Evolutionary conservation across 2,329 filamentous ascomycete species (phyloP), one percentile per base, ranked within the genome.

Genomic region (Phialophora verrucosa): DNA sequence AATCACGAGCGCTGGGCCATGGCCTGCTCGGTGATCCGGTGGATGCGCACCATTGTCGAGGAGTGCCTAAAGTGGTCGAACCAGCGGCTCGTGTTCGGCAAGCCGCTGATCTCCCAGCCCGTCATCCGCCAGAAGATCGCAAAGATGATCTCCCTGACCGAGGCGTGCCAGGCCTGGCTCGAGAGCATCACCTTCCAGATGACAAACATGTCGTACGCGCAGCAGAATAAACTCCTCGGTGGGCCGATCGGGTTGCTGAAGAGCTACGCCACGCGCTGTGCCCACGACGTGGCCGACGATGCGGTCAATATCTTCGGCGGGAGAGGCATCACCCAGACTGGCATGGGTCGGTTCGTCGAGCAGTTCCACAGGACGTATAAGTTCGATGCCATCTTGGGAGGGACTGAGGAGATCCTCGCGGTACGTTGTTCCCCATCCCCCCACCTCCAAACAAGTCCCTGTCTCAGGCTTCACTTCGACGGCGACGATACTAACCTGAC

Each of bases 1-100:
- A 93, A 93, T 79, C 90, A 93, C 76, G 90, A 93, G 76, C 85
- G 90, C 0, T 81, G 92, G 27, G 83, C 83, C n/a, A 91, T 93
- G 70, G 82, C 87, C 0, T 85, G 91, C 25, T 84, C 84, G 0
- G 84, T 85, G 0, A 90, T 88, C 2, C 82, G 90, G 2, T 83
- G 88, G 73, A 83, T 88, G 1, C 82, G 85, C 12, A 77, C 85
- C 0, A 87, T 88, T 0, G 85, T 88, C 70, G 84, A 85, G 62
- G 90, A 90, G 72, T 84, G 84, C 32, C 75, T 90, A 66, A 89
- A 88, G 76, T 97, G 93, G 92, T 84, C 88, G 35, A 92, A 95
- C 81, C 93, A 96, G 80, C 82, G 88, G 23, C 87, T 90, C 74
- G 88, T 88, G 1, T 91, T 90, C 70, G 87, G 87, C 3, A 89